phyloP scores from a whole-genome alignment of 164 flowering plant species.

The Vitis rupestris region DNA sequence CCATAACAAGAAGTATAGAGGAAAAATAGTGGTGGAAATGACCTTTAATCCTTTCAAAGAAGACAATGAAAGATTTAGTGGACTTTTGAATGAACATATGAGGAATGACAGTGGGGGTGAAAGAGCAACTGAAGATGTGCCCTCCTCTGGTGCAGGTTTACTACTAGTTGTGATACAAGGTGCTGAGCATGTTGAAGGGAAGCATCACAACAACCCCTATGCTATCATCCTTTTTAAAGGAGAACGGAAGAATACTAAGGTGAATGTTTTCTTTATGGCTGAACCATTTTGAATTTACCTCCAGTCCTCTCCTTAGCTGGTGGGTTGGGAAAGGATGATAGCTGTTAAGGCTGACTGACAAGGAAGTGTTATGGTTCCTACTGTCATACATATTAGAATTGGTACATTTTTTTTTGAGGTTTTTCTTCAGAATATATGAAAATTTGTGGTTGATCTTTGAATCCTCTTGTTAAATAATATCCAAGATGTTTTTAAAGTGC shows the following conservation, averaged over 20 bases:
- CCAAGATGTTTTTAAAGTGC: neutral
- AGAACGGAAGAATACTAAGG: constrained; percentile 70
- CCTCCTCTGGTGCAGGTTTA: constrained; percentile 45
- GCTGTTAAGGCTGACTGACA: no score
- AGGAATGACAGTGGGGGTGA: constrained; percentile 17
- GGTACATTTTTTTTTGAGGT: no score
- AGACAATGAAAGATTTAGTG: constrained; percentile 34
- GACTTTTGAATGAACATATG: constrained; percentile 17
- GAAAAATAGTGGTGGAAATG: constrained; percentile 52
- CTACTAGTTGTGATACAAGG: constrained; percentile 50
- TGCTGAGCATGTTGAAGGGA: constrained; percentile 73
- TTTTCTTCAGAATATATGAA: no score
- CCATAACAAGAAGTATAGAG: constrained; percentile 53
- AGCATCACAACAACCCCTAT: constrained; percentile 63
- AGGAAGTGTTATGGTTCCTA: no score
- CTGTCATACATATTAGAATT: no score
- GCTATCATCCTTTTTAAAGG: constrained; percentile 60
- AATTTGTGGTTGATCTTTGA: no score
- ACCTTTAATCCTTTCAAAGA: constrained; percentile 55
- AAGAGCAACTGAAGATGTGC: constrained; percentile 7
- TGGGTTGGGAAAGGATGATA: no score
- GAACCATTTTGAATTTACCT: no score
- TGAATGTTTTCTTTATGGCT: constrained; percentile 5
- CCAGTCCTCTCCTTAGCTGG: no score
- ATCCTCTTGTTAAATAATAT: no score